Conservation (phyloP, 2,329 filamentous ascomycete species). For the Aspergillus latus region DNA sequence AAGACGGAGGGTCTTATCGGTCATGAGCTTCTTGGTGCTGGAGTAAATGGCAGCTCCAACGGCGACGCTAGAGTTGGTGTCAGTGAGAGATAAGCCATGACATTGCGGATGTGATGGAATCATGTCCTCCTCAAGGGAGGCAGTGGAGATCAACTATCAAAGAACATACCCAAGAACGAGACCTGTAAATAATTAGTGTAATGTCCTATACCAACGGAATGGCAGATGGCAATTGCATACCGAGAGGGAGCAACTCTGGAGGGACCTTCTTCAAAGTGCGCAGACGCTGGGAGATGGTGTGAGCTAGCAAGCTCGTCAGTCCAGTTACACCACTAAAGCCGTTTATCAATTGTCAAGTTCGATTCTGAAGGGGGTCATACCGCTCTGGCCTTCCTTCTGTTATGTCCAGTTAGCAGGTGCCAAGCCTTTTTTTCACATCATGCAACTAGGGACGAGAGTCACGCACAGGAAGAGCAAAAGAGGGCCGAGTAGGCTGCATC, state of each 20-base stretch:
- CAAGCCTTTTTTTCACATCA: slow-evolving; percentile 24
- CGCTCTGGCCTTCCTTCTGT: slow-evolving; percentile 65
- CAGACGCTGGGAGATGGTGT: slow-evolving; percentile 94
- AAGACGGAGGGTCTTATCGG: slow-evolving; percentile 91
- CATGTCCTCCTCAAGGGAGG: slow-evolving; percentile 15
- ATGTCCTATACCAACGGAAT: slow-evolving; percentile 10
- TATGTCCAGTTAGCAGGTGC: slow-evolving; percentile 40
- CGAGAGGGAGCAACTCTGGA: slow-evolving; percentile 89
- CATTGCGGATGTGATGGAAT: slow-evolving; percentile 20
- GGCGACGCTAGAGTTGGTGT: slow-evolving; percentile 54
- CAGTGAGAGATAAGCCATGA: slow-evolving; percentile 17
- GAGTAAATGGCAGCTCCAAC: slow-evolving; percentile 81
- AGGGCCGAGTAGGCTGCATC: slow-evolving; percentile 54
- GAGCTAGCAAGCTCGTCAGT: slow-evolving; percentile 59
- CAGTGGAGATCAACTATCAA: slow-evolving; percentile 8
- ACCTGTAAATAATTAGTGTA: slow-evolving; percentile 53
- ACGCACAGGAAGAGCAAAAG: slow-evolving; percentile 70
- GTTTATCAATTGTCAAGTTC: slow-evolving; percentile 13
- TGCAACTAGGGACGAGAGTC: slow-evolving; percentile 14
- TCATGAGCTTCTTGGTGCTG: slow-evolving; percentile 73
- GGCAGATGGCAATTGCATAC: slow-evolving; percentile 55
- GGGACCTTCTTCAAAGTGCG: slow-evolving; percentile 87
- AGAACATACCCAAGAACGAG: slow-evolving; percentile 76
- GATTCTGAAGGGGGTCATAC: slow-evolving; percentile 44
- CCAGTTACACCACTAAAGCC: slow-evolving; percentile 10